A percentile compares a stretch with the other conserved stretches of the same genome.
Conservation (phyloP, 306 rosid genomes). For the Malus orientalis region DNA sequence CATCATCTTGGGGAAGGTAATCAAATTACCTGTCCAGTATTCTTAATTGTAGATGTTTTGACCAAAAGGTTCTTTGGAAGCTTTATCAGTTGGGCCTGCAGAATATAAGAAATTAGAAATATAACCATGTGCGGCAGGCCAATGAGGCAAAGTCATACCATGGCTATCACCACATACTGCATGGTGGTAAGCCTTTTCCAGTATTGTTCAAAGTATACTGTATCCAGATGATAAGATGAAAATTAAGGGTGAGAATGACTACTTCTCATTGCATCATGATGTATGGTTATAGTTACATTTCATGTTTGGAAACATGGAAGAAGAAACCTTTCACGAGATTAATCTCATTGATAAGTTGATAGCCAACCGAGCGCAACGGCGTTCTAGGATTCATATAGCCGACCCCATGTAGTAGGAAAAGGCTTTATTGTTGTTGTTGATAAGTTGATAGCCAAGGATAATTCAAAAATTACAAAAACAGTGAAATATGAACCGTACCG, state of each 20-base stretch:
- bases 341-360: too few relatives aligned
- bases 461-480: background rate
- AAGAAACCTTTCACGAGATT: background rate
- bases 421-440: too few relatives aligned
- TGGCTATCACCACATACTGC: background rate
- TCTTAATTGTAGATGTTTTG: constrained; percentile 52
- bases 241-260: background rate
- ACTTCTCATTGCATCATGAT: background rate
- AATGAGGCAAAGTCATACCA: background rate
- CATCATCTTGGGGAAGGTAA: background rate
- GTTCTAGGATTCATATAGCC: too few relatives aligned
- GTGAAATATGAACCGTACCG: background rate
- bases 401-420: too few relatives aligned
- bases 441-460: background rate
- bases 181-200: background rate
- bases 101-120: background rate
- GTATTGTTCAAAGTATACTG: too few relatives aligned
- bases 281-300: background rate
- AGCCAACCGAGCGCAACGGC: too few relatives aligned
- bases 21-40: constrained; percentile 65
- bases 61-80: constrained; percentile 78
- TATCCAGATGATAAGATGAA: background rate
- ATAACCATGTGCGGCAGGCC: background rate
- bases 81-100: constrained; percentile 64
- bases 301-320: background rate